phyloP scores from a whole-genome alignment of 768 basidiomycete species.

The Leccinum arenicola region DNA sequence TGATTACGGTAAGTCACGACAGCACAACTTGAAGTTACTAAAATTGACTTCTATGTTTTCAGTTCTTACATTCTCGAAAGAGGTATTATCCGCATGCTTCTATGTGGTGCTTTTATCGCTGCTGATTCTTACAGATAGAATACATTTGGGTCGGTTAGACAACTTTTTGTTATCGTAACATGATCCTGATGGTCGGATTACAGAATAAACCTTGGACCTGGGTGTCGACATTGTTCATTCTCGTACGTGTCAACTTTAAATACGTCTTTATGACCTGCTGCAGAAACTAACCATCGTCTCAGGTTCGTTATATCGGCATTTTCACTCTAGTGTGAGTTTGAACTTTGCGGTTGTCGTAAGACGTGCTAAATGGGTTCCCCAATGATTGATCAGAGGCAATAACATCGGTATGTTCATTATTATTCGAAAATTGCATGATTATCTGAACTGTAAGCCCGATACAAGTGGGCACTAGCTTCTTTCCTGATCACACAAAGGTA shows the following conservation, averaged over 20 bases:
- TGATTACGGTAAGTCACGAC: constrained; percentile 5
- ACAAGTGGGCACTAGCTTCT: constrained; percentile 5
- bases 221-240: constrained; percentile 8
- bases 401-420: neutral
- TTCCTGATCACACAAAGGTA: neutral
- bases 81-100: neutral
- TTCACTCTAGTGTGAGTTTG: neutral
- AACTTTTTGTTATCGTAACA: neutral
- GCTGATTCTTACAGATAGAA: constrained; percentile 1
- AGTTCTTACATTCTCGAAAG: constrained; percentile 10
- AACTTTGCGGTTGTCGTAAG: neutral
- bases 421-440: no score
- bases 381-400: neutral
- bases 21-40: neutral
- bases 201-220: constrained; percentile 10
- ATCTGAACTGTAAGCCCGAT: neutral
- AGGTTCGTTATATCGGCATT: constrained; percentile 12
- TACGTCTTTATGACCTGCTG: neutral
- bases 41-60: neutral
- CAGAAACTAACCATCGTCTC: neutral
- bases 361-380: neutral
- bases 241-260: constrained; percentile 1
- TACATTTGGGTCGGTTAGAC: constrained; percentile 10
- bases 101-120: neutral
- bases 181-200: neutral